These are phyloP conservation scores for Carpinus fangiana DNA, from an alignment of 306 rosid species.

Conservation along the genomic window DNA sequence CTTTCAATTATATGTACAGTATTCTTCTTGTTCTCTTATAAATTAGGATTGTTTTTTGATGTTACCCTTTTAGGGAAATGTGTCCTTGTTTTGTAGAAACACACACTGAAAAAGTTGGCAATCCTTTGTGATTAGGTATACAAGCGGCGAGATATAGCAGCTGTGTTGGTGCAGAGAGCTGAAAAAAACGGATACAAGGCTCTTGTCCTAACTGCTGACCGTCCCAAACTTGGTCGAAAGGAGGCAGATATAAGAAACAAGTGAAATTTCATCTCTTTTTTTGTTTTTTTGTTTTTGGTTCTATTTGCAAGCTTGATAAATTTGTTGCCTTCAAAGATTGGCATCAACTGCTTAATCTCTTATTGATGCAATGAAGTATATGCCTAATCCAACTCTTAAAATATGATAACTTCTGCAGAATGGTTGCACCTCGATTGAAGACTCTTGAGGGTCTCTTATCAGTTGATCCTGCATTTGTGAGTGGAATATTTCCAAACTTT, in stretches of 20 bases:
- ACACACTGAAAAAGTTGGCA: neutral
- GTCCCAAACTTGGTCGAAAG: constrained; percentile 62
- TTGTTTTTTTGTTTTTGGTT: neutral
- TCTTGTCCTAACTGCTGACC: constrained; percentile 59
- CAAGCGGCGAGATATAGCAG: constrained; percentile 56
- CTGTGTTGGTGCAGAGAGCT: constrained; percentile 51
- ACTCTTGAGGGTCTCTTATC: constrained; percentile 61
- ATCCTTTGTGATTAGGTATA: constrained; percentile 36
- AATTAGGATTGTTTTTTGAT: neutral
- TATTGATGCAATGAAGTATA: neutral
- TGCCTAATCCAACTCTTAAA: constrained; percentile 10
- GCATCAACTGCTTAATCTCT: neutral
- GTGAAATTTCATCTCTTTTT: constrained; percentile 26
- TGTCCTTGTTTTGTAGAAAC: neutral
- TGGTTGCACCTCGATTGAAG: constrained; percentile 51
- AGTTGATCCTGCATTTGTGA: constrained; percentile 38
- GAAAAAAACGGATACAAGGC: constrained; percentile 64
- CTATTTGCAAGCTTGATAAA: neutral
- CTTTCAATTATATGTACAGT: constrained; percentile 67
- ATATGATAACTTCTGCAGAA: constrained; percentile 35
- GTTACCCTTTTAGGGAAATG: neutral
- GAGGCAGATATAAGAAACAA: constrained; percentile 70
- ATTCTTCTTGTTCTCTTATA: constrained; percentile 3
- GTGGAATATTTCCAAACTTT: constrained; percentile 28
- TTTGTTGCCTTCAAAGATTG: neutral